These are phyloP conservation scores for Fragosphaeria purpurea DNA, from an alignment of 2,329 filamentous ascomycete species.

Conservation along the genomic window DNA sequence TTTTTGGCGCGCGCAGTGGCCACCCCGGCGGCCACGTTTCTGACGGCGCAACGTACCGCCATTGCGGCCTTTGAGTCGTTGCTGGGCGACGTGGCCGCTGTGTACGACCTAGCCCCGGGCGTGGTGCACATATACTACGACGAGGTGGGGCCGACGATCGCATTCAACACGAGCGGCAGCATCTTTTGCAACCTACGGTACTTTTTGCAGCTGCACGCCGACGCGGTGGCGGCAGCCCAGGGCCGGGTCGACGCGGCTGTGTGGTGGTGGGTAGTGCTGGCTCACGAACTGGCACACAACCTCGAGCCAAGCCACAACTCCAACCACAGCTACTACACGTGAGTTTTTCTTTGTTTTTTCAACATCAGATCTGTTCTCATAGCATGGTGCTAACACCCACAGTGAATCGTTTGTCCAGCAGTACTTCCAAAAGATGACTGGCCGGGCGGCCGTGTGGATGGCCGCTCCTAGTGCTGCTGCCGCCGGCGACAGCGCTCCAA, in stretches of 20 bases:
- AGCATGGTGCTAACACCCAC: conserved; percentile 1
- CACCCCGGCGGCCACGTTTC: conserved; percentile 42
- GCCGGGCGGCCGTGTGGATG: conserved; percentile 32
- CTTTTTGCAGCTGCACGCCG: conserved; percentile 68
- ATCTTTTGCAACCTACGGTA: conserved; percentile 92
- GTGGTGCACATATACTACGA: conserved; percentile 85
- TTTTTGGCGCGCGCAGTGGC: conserved; percentile 53
- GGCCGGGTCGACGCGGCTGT: conserved; percentile 28
- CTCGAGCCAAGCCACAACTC: conserved; percentile 68
- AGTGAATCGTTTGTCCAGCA: conserved; percentile 69
- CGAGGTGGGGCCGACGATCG: conserved; percentile 67
- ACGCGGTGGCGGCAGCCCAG: conserved; percentile 24
- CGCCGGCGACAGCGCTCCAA: neutral
- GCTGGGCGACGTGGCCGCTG: conserved; percentile 56
- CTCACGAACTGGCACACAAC: conserved; percentile 94
- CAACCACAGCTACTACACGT: conserved; percentile 75
- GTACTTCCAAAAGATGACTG: conserved; percentile 63
- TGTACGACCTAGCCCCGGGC: conserved; percentile 61
- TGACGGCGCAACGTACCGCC: conserved; percentile 47
- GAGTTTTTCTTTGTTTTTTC: conserved; percentile 21
- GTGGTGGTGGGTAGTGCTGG: conserved; percentile 49
- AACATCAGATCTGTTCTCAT: neutral
- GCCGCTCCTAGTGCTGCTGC: neutral
- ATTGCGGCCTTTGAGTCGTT: conserved; percentile 62
- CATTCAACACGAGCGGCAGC: conserved; percentile 79